Conservation (phyloP, 2,329 filamentous ascomycete genomes). For the Albophoma yamanashiensis region DNA sequence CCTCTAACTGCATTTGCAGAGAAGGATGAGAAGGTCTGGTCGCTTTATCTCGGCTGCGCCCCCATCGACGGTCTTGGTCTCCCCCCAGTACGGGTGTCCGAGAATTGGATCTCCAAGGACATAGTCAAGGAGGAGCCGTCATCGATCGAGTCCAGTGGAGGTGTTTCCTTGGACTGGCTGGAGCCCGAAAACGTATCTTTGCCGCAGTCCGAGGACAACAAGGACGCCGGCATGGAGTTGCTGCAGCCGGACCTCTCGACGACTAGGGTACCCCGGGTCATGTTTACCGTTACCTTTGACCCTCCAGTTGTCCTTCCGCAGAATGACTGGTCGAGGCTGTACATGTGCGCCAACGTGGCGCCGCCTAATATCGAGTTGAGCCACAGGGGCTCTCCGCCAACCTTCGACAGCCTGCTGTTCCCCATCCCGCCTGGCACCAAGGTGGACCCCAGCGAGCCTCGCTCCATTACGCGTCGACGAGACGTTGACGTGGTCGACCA, state of each 20-base stretch:
- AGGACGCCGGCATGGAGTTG: conserved; percentile 40
- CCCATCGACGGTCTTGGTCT: conserved; percentile 31
- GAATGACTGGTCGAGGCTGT: conserved; percentile 50
- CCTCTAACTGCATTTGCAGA: conserved; percentile 26
- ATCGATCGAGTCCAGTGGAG: conserved; percentile 26
- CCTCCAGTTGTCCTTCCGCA: conserved; percentile 64
- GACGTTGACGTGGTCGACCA: conserved; percentile 30
- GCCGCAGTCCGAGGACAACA: conserved; percentile 32
- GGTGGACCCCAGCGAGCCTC: conserved; percentile 46
- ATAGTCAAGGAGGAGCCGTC: conserved; percentile 47
- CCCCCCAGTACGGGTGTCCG: conserved; percentile 58
- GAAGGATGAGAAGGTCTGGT: conserved; percentile 46
- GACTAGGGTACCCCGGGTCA: conserved; percentile 55
- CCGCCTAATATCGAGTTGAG: conserved; percentile 23
- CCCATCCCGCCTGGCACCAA: conserved; percentile 36
- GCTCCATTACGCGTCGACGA: conserved; percentile 40
- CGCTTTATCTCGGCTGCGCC: conserved; percentile 56
- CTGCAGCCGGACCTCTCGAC: conserved; percentile 33
- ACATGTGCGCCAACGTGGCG: conserved; percentile 41
- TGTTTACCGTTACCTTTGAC: conserved; percentile 65
- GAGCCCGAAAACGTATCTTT: conserved; percentile 58
- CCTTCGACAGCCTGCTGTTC: conserved; percentile 49
- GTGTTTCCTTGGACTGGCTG: conserved; percentile 54
- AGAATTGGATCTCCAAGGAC: conserved; percentile 60
- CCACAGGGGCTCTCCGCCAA: conserved; percentile 22